Evolutionary conservation across 495 filamentous ascomycete genomes (phyloP), one percentile per base, ranked within the genome.

Genomic region (Xylaria intraflava): DNA sequence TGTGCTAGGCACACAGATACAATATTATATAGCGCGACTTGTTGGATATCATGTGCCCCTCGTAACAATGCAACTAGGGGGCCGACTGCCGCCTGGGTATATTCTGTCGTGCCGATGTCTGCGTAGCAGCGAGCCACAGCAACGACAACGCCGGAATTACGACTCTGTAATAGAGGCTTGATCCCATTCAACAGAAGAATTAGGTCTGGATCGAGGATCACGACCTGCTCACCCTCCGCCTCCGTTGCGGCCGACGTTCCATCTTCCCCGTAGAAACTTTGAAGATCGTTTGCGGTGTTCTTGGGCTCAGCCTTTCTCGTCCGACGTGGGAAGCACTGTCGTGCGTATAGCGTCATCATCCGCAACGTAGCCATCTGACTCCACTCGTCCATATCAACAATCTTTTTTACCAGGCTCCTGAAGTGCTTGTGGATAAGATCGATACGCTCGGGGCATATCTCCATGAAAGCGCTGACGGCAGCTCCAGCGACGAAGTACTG

Each of bases 381-480:
- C 93, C 93, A 98, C 68, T 98, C 93, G 69, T 98, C 93, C 93
- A 98, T 98, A 63, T 97, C 93, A 24, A 96, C 88, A 26, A 97
- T 71, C 74, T 96, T 95, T 67, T 83, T 88, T 36, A 92, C 82
- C 40, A 98, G 70, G 44, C 78, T 74, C 54, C 88, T 80, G 64
- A 96, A 98, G 64, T 92, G 87, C 61, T 87, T 83, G 69, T 98
- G 94, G 48, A 98, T 82, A 40, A 97, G 67, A 62, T 92, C 89
- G 46, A 94, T 79, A 55, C 87, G 76, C 12, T 92, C 82, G 0
- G 93, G 89, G 56, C 90, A 98, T 16, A 96, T 76, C 51, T 95
- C 89, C 66, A 93, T 68, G 58, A 90, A 96, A 2, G 94, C 90
- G 48, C 82, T 80, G 17, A 96, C 90, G 2, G 94, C 92, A 2